Base-by-base conservation (phyloP, 2,329 filamentous ascomycete genomes). In the Annulohypoxylon truncatum region DNA sequence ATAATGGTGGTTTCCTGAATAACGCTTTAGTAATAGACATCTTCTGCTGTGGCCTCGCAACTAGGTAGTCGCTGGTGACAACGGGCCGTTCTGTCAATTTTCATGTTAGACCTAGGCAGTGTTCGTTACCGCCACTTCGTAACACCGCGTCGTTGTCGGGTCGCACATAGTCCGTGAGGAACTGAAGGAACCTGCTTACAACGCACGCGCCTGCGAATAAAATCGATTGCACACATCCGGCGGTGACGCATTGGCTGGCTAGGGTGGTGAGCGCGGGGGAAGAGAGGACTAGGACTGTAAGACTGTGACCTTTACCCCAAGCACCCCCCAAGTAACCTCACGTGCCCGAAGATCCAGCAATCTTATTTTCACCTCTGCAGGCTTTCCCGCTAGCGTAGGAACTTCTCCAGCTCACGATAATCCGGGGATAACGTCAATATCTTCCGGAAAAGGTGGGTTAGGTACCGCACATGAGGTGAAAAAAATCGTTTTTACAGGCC, bases 361-460 rank as follows among this genome's bases (percentile, higher is more conserved):
- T 67, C 58, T 62, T 67, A 69, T 69, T 67, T 61, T 63, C 57
- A 67, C 61, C 53, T 69, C 53, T 54, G 55, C 58, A 55, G 26
- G 50, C 47, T 52, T 46, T 46, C 44, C 56, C 48, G 22, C 35
- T 51, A 51, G 57, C 15, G 48, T 53, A 50, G 28, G 59, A 29
- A 44, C 54, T 53, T 56, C 18, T 59, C 46, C 50, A 64, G 61
- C 51, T 48, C 47, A 61, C 58, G 52, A 63, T 53, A 64, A 63
- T 68, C 65, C 61, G 67, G 64, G 67, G 65, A 55, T 63, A 54
- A 31, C 33, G 48, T 65, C 61, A 51, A 70, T 71, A 64, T 59
- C 61, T 73, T 72, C 72, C 72, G 48, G 15, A 70, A 69, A 61
- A 52, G 67, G 73, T 61, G 68, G 51, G 46, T 57, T 59, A 59